Percentiles rank a stretch among this genome's conserved stretches.
These are phyloP conservation scores for Ostreobium quekettii DNA, from an alignment of 139 green algal genomes.

Conservation along the genomic window DNA sequence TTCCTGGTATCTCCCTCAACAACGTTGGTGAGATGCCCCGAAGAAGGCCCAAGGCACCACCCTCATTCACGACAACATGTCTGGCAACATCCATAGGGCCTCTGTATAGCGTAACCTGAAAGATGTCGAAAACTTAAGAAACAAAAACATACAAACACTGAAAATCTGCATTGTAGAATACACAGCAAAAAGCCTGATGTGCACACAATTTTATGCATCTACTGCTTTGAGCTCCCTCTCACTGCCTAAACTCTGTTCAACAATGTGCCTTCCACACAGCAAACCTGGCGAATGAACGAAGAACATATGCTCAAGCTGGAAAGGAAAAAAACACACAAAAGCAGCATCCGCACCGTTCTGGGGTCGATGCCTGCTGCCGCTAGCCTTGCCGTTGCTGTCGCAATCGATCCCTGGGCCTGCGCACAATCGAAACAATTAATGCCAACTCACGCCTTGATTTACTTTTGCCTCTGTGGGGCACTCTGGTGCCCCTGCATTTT, in stretches of 20 bases:
- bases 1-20: conserved; percentile 55
- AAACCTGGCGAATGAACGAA: too few species aligned
- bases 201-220: too few species aligned
- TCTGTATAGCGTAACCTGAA: conserved; percentile 24
- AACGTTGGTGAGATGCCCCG: conserved; percentile 55
- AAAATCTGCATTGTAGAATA: background rate
- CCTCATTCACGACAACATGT: conserved; percentile 48
- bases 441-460: too few species aligned
- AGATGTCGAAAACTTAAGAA: background rate
- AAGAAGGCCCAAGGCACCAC: conserved; percentile 45
- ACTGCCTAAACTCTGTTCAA: too few species aligned
- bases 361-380: conserved; percentile 27
- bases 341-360: conserved; percentile 13
- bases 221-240: too few species aligned
- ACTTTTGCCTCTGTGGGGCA: too few species aligned
- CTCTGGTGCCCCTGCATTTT: too few species aligned
- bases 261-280: too few species aligned
- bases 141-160: background rate
- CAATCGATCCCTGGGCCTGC: conserved; percentile 24
- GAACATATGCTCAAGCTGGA: too few species aligned
- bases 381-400: conserved; percentile 18
- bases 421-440: background rate
- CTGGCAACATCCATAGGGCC: conserved; percentile 52
- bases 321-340: too few species aligned
- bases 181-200: background rate